Base-by-base conservation (phyloP, 192 early-diverging fungal species). In the Obelidium mucronatum region DNA sequence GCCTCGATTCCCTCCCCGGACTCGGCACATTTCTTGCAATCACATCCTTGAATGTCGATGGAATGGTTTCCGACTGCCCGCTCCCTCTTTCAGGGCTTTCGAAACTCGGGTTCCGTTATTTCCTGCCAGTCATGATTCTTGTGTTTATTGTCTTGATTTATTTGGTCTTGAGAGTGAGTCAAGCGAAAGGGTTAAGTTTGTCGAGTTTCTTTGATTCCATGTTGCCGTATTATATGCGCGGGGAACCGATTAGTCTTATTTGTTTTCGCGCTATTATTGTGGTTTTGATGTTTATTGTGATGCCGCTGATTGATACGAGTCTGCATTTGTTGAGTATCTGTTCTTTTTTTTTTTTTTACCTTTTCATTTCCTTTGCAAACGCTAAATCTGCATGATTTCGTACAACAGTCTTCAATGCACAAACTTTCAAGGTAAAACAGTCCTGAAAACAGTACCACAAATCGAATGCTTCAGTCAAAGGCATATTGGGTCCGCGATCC, bases 241-340 rank as follows among this genome's bases (percentile, higher is more conserved):
- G 67, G 2, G 66, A 77, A 34, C 28, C 53, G 4, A 3, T 71
- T 24, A 66, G 36, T 31, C 24, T 70, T 5, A 77, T 77, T 62
- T 77, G 60, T 33, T 70, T 77, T 35, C 51, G 67, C 3, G 65
- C 66, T 11, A 48, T 62, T 3, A 40, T 56, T 17, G 56, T 56
- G 8, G 67, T 77, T 8, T 34, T 69, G 13, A 70, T 58, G 2
- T 70, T 77, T 35, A 67, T 70, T 33, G 34, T 77, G 15, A 77
- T 77, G 76, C 76, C 76, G 19, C 59, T 77, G 17, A 55, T 77
- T 26, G 76, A 77, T 44, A 11, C 67, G 3, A 48, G 37, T 34
- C 31, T 77, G 55, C 4, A 39, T 24, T 28, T 77, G 65, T 74
- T 2, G 28, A 52, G 33, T n/a, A 33, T 35, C 22, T 52, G 17